Evolutionary conservation across 2,329 filamentous ascomycete species (phyloP).

Genomic region (Phoma herbarum): DNA sequence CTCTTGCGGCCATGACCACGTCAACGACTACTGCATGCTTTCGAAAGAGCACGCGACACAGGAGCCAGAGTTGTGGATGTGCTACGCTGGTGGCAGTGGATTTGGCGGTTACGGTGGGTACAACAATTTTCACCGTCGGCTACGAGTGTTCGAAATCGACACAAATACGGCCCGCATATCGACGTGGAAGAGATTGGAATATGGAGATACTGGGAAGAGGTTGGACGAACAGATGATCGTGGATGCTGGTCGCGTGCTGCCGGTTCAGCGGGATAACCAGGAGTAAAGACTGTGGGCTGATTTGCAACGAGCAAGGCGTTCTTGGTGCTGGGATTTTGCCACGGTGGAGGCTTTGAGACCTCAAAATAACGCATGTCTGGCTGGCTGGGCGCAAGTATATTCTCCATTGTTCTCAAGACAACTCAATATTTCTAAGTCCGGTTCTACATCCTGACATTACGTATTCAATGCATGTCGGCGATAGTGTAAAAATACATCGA

Average conservation of each 20-base stretch:
- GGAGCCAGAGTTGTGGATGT: conserved; percentile 84
- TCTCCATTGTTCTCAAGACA: neutral
- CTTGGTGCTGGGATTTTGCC: neutral
- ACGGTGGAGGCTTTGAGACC: neutral
- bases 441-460: too few species aligned
- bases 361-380: neutral
- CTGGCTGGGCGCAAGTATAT: conserved; percentile 6
- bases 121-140: conserved; percentile 80
- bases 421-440: neutral
- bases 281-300: neutral
- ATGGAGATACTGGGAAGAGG: conserved; percentile 61
- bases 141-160: conserved; percentile 92
- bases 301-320: conserved; percentile 10
- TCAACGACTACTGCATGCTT: conserved; percentile 94
- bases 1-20: conserved; percentile 94
- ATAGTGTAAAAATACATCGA: too few species aligned
- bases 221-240: conserved; percentile 70
- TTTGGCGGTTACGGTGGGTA: conserved; percentile 97
- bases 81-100: conserved; percentile 89
- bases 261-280: conserved; percentile 6
- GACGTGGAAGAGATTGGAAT: conserved; percentile 92
- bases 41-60: conserved; percentile 55
- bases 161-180: conserved; percentile 87
- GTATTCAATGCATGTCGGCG: too few species aligned
- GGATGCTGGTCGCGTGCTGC: conserved; percentile 62